Percentiles rank a stretch among this genome's conserved stretches.
Conservation (phyloP, 1,284 basidiomycete genomes). For the Paramarasmius palmivorus region DNA sequence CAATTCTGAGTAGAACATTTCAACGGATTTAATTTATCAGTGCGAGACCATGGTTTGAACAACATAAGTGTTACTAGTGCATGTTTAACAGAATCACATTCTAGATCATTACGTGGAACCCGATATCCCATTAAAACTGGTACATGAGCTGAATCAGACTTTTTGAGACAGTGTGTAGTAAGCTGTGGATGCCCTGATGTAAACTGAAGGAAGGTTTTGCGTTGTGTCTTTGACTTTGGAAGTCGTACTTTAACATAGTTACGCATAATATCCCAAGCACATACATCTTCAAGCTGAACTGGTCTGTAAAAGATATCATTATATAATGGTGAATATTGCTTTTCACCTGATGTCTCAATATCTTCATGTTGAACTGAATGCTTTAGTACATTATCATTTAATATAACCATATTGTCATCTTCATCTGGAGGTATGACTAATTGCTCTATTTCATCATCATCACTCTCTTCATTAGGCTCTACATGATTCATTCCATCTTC, state of each 20-base stretch:
- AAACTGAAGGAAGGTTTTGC: constrained; percentile 11
- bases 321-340: constrained; percentile 8
- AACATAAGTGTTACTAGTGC: constrained; percentile 15
- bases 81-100: constrained; percentile 7
- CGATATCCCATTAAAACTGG: constrained; percentile 17
- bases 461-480: background rate
- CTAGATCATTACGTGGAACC: constrained; percentile 14
- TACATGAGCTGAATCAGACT: constrained; percentile 7
- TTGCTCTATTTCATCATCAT: background rate
- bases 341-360: no score
- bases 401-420: constrained; percentile 2
- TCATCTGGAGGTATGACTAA: constrained; percentile 7
- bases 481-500: background rate
- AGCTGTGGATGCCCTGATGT: constrained; percentile 13
- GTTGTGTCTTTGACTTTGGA: constrained; percentile 11
- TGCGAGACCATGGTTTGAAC: constrained; percentile 16
- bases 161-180: constrained; percentile 11
- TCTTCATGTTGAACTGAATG: no score
- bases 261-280: constrained; percentile 17
- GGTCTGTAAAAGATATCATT: constrained; percentile 17
- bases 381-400: background rate
- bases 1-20: no score
- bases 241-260: constrained; percentile 10
- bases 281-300: constrained; percentile 7
- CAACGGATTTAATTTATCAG: no score